These are phyloP conservation scores for Alternaria triticina DNA, from an alignment of 2,329 filamentous ascomycete species.

Conservation along the genomic window DNA sequence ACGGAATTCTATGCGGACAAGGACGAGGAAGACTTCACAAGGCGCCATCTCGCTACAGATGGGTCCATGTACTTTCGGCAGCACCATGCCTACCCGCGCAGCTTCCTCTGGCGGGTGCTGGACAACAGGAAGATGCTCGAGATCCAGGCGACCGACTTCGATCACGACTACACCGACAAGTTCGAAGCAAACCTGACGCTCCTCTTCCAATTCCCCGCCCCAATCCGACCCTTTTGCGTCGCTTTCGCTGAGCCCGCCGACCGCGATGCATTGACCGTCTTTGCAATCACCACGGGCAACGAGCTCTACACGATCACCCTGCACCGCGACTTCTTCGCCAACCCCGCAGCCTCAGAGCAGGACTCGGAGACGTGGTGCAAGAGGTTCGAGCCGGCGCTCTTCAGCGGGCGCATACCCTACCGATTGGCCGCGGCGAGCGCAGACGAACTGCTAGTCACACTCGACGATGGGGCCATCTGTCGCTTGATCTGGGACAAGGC, in stretches of 20 bases:
- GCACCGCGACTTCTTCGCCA: conserved; percentile 80
- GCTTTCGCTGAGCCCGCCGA: conserved; percentile 81
- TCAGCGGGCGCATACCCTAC: conserved; percentile 80
- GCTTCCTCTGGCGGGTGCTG: conserved; percentile 89
- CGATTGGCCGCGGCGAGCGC: conserved; percentile 76
- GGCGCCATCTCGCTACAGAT: conserved; percentile 72
- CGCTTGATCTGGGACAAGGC: conserved; percentile 57
- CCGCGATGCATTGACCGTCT: conserved; percentile 78
- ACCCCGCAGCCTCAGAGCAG: conserved; percentile 71
- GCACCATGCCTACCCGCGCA: conserved; percentile 76
- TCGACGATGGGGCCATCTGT: conserved; percentile 79
- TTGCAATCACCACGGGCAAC: conserved; percentile 78
- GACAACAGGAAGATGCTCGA: conserved; percentile 81
- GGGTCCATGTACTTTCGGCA: conserved; percentile 85
- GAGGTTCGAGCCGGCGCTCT: conserved; percentile 72
- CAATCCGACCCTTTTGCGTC: conserved; percentile 78
- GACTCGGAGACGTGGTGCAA: conserved; percentile 80
- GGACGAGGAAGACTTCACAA: conserved; percentile 76
- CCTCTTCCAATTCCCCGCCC: conserved; percentile 75
- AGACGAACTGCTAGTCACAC: conserved; percentile 77
- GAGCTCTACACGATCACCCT: conserved; percentile 85
- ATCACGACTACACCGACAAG: conserved; percentile 67
- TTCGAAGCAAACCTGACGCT: conserved; percentile 76
- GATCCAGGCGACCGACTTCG: conserved; percentile 81
- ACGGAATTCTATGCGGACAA: conserved; percentile 53